Base-by-base conservation (phyloP, 192 early-diverging fungal genomes). In the Backusella luteola region DNA sequence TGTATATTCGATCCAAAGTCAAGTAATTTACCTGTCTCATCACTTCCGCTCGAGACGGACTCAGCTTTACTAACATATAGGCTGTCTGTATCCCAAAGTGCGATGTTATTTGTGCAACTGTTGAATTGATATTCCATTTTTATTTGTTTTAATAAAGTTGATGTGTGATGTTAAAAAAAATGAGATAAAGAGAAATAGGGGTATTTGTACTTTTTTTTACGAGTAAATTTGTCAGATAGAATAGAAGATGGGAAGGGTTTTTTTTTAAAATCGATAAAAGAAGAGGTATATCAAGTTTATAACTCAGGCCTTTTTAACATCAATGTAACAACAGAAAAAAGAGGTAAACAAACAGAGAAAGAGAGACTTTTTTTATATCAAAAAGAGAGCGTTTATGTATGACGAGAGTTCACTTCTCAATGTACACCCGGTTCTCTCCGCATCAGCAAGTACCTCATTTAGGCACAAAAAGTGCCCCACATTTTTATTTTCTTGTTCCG, bases 401-500 rank as follows among this genome's bases (percentile, higher is more conserved):
- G 56, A 63, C 56, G 23, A 63, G 26, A 63, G 56, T 63, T 14
- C 56, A 63, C 56, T 63, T 63, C 56, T 63, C 56, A 63, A 63
- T 63, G 56, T 23, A 63, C 56, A 29, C 56, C 56, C 56, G 56
- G 56, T 63, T 63, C 56, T 63, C 56, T 63, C 56, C 56, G 56
- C 56, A 29, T 63, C 56, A 14, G 26, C 23, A 63, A 63, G 23
- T 63, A 63, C 56, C 4, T 63, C 56, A 14, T 59, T 63, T 63
- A 63, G 56, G 5, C 23, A 59, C 11, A 23, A 59, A 23, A 12
- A 26, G 11, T 26, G 21, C 53, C 56, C 56, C 56, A 63, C 56
- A 63, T 63, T 63, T 59, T 75, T 77, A 21, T 46, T 69, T 35
- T 77, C 59, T 52, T 63, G 26, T 14, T 63, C 56, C 56, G 56